Conservation (phyloP, 2,329 filamentous ascomycete species). For the Scytalidium lignicola region DNA sequence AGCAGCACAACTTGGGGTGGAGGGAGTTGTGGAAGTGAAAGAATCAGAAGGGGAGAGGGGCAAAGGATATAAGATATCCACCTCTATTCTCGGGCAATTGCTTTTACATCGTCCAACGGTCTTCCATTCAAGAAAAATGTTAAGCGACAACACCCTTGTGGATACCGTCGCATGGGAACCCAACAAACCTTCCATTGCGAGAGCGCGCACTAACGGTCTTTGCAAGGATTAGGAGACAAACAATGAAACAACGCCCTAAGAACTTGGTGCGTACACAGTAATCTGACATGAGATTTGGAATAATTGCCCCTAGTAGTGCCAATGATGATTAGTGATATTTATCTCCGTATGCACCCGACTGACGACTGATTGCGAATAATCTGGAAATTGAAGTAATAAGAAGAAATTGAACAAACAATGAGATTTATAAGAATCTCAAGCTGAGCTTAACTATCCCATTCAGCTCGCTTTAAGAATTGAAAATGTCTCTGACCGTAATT, state of each 20-base stretch:
- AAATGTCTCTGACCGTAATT: too few relatives aligned
- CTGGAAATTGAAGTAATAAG: not conserved
- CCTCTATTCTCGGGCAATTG: conserved; percentile 19
- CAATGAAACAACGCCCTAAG: not conserved
- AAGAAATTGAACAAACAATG: not conserved
- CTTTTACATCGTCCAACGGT: conserved; percentile 9
- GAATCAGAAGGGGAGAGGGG: conserved; percentile 1
- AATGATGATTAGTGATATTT: not conserved
- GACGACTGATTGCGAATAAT: not conserved
- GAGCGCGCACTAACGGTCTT: not conserved
- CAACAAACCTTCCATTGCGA: not conserved
- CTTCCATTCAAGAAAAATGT: conserved; percentile 14
- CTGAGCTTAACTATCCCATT: not conserved
- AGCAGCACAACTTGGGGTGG: not conserved
- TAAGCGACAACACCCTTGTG: conserved; percentile 10
- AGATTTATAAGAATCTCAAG: not conserved
- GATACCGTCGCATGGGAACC: not conserved
- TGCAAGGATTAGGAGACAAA: not conserved
- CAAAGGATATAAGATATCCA: conserved; percentile 12
- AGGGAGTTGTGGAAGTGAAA: not conserved
- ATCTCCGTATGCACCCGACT: too few relatives aligned
- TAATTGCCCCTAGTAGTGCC: not conserved
- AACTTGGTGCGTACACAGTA: too few relatives aligned
- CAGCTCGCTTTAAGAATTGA: too few relatives aligned
- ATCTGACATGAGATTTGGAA: not conserved